phyloP scores from a whole-genome alignment of 1,139 yeast species.

The Hyphopichia khmerensis region DNA sequence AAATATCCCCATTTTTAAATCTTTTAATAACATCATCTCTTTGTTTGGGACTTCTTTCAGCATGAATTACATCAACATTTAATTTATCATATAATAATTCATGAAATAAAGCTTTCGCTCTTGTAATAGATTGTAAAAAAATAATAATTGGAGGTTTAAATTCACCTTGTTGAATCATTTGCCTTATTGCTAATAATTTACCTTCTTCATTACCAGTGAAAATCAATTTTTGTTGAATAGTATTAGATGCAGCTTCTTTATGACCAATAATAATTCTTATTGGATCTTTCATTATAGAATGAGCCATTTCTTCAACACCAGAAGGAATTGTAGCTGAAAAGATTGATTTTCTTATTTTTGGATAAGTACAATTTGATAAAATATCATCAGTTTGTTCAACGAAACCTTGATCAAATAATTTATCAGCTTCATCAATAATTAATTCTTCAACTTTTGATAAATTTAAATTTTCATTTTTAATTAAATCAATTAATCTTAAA shows the following conservation, averaged over 20 bases:
- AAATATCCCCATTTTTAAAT: conserved; percentile 84
- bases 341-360: conserved; percentile 64
- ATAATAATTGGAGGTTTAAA: conserved; percentile 92
- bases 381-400: conserved; percentile 90
- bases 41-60: conserved; percentile 88
- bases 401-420: conserved; percentile 85
- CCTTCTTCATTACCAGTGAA: conserved; percentile 96
- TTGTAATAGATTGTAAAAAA: conserved; percentile 84
- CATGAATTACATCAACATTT: conserved; percentile 94
- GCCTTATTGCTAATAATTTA: conserved; percentile 85
- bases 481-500: conserved; percentile 75
- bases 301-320: conserved; percentile 86
- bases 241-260: conserved; percentile 86
- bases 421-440: conserved; percentile 95
- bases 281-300: conserved; percentile 80
- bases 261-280: conserved; percentile 87
- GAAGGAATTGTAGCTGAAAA: conserved; percentile 97
- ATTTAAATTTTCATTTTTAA: conserved; percentile 58
- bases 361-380: conserved; percentile 61
- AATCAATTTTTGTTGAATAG: conserved; percentile 79
- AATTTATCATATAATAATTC: conserved; percentile 87
- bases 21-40: conserved; percentile 82
- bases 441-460: conserved; percentile 68
- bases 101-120: conserved; percentile 94
- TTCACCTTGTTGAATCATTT: conserved; percentile 79